phyloP scores from a whole-genome alignment of 257 asterid genomes.

The Primulina eburnea region DNA sequence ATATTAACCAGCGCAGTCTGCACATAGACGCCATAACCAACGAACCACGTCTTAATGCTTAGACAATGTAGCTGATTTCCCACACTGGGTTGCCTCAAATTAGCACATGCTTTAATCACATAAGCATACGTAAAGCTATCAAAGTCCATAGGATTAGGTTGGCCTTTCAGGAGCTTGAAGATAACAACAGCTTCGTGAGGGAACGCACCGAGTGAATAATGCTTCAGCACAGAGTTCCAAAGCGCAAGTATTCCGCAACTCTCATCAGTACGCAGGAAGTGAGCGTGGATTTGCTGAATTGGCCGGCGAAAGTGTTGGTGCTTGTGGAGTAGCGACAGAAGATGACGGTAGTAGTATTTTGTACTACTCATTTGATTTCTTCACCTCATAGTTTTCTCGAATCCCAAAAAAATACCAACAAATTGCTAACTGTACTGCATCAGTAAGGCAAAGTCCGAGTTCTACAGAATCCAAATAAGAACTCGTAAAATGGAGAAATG shows the following conservation, averaged over 20 bases:
- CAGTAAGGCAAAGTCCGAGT: neutral
- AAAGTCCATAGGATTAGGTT: slow-evolving; percentile 17
- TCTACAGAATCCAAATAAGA: neutral
- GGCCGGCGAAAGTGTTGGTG: slow-evolving; percentile 28
- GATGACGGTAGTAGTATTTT: slow-evolving; percentile 20
- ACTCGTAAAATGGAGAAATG: no score
- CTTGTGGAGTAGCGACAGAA: slow-evolving; percentile 34
- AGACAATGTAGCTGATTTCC: slow-evolving; percentile 57
- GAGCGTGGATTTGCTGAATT: slow-evolving; percentile 46
- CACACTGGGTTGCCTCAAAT: slow-evolving; percentile 18
- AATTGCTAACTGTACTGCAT: neutral
- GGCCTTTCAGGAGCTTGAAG: slow-evolving; percentile 42
- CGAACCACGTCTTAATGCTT: slow-evolving; percentile 43
- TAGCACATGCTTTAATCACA: slow-evolving; percentile 55
- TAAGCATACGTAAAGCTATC: slow-evolving; percentile 70
- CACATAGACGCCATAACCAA: slow-evolving; percentile 42
- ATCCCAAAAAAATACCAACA: neutral
- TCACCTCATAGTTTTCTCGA: neutral
- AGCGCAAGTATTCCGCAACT: slow-evolving; percentile 26
- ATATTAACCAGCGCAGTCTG: slow-evolving; percentile 69
- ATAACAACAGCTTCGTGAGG: slow-evolving; percentile 53
- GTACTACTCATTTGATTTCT: slow-evolving; percentile 22
- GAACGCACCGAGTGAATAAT: slow-evolving; percentile 46
- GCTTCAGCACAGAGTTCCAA: slow-evolving; percentile 63
- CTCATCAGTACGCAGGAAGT: slow-evolving; percentile 19